Evolutionary conservation across 257 asterid genomes (phyloP).

Genomic region (Solanum neorickii): DNA sequence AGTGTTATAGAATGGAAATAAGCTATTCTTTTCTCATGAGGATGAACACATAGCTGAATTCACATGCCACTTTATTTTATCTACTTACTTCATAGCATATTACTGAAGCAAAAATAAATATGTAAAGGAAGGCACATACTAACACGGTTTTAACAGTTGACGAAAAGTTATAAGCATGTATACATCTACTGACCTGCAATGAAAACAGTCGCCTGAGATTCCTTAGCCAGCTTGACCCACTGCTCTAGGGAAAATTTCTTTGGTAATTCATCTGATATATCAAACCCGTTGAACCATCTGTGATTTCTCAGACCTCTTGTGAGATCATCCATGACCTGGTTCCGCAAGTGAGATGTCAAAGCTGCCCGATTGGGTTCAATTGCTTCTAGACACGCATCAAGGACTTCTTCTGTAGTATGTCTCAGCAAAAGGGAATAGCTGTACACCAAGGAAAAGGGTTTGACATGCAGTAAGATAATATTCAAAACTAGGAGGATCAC

Average conservation of each 20-base stretch:
- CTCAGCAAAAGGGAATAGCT: conserved; percentile 84
- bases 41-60: background rate
- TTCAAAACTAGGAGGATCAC: background rate
- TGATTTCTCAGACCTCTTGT: conserved; percentile 53
- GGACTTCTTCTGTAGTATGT: conserved; percentile 93
- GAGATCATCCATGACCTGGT: conserved; percentile 68
- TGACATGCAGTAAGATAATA: background rate
- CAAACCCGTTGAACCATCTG: conserved; percentile 73
- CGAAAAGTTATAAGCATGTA: background rate
- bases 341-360: conserved; percentile 56
- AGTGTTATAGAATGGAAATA: background rate
- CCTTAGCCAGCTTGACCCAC: conserved; percentile 77
- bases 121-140: background rate
- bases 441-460: conserved; percentile 14
- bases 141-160: background rate
- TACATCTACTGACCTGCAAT: conserved; percentile 55
- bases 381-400: conserved; percentile 83
- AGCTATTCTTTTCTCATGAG: background rate
- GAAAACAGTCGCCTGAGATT: conserved; percentile 65
- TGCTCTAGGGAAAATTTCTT: conserved; percentile 46
- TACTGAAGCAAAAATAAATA: background rate
- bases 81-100: background rate
- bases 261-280: conserved; percentile 63
- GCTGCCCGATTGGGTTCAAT: conserved; percentile 68
- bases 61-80: background rate